Base-by-base conservation (phyloP, 768 basidiomycete species). In the Coprinellus aureogranulatus region DNA sequence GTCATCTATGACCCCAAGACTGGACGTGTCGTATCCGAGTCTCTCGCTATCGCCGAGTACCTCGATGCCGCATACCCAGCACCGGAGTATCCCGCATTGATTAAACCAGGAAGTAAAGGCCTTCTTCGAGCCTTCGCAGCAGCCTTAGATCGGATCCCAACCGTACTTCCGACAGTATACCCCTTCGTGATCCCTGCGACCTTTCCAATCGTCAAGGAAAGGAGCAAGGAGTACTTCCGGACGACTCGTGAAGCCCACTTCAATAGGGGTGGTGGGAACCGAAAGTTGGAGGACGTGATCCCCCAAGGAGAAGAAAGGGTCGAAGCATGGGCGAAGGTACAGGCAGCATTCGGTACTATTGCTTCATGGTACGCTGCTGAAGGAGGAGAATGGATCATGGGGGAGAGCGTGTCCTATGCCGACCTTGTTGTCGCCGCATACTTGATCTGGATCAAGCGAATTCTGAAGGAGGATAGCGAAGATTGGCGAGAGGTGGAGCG, bases 1-100 rank as follows among this genome's bases (percentile, higher is more conserved):
- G 63, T 74, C 30, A 77, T 83, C 53, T 65, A 73, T 51, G 81
- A 82, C 64, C 72, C 72, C 0, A 61, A 62, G 46, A 77, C 78
- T 23, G 63, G 66, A 6, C 58, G 59, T 0, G 48, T 65, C 9
- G 44, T 80, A 25, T 54, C 69, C 10, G 76, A 82, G 16, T 78
- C 79, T 0, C 55, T 68, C 27, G 61, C 54, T 50, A 81, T 81
- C 54, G 78, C 72, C 0, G 57, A 70, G 12, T 80, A 82, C 63
- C 67, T 81, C 48, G 80, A 81, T 47, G 66, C 70, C 2, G 64
- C 67, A 1, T 81, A 77, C 66, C 75, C 77, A 27, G 46, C 46
- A 5, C 46, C 50, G 8, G 31, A 10, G 34, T 37, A 52, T 16
- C 50, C 50, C 2, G 14, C 8, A 4, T 22, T 52, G 16, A 22